Base-by-base conservation (phyloP, 345 rosid species). In the Trapa bicornis region DNA sequence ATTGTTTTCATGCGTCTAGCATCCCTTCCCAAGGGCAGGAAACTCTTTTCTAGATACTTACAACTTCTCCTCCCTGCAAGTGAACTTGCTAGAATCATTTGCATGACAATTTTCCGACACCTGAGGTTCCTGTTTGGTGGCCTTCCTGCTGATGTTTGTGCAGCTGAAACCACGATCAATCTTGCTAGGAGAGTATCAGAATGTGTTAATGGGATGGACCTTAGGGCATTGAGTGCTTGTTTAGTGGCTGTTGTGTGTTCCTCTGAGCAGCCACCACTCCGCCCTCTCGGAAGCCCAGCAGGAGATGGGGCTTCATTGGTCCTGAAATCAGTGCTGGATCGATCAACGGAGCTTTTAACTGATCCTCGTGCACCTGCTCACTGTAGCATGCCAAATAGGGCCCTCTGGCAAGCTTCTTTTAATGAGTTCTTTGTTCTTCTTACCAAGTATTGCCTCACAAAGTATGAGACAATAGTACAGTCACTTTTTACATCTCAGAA, bases 171-270 rank as follows among this genome's bases (percentile, higher is more conserved):
- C 14, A 79, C 85, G 22, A 62, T 41, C 41, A 75, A 77, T 77
- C 94, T 93, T 52, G 86, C 89, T 6, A 81, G 86, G 74, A 77
- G 84, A 0, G 91, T 94, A 60, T 82, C 85, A 10, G 73, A 73
- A 6, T 91, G 92, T 68, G 83, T 94, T 52, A 77, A 73, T 66
- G 82, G 82, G 50, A 94, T 94, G 99, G 96, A 94, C 72, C 85
- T 91, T 17, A 87, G 84, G 68, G 86, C 99, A 45, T 81, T 94
- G 16, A 85, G 99, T 70, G 92, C 88, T 39, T 94, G 99, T 78
- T 95, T 94, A 69, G 96, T 91, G 58, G 97, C 99, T 35, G 96
- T 94, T 71, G 99, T 94, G 71, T 94, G 99, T 73, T 94, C 99
- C 41, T 84, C 86, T 32, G 99, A 94, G 77, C 97, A 91, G 82